These are phyloP conservation scores for Trichosporon ovoides DNA, from an alignment of 1,284 basidiomycete species.

Conservation along the genomic window DNA sequence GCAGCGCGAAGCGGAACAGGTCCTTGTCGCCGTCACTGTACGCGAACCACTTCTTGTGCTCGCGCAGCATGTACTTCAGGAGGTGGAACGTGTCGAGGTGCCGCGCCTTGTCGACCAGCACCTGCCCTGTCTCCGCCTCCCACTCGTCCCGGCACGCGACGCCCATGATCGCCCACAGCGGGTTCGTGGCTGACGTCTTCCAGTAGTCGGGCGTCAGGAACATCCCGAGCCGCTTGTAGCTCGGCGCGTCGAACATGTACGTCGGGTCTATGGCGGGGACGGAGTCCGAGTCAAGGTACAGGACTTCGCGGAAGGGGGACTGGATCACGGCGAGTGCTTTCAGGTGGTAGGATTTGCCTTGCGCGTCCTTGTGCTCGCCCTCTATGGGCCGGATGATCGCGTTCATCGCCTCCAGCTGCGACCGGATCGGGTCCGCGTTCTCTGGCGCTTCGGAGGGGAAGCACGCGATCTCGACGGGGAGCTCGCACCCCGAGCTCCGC, in stretches of 20 bases:
- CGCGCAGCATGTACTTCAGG: slow-evolving; percentile 49
- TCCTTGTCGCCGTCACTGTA: slow-evolving; percentile 55
- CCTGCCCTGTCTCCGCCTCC: slow-evolving; percentile 53
- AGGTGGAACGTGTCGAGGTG: slow-evolving; percentile 52
- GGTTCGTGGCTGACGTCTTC: slow-evolving; percentile 49
- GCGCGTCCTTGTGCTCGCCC: slow-evolving; percentile 41
- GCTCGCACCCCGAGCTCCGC: slow-evolving; percentile 36
- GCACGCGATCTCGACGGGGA: slow-evolving; percentile 48
- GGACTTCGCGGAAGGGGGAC: slow-evolving; percentile 49
- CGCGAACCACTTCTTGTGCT: slow-evolving; percentile 50
- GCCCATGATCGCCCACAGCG: slow-evolving; percentile 52
- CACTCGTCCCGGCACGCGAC: slow-evolving; percentile 54
- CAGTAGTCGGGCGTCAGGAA: slow-evolving; percentile 47
- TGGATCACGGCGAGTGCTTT: slow-evolving; percentile 52
- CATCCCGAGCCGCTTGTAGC: slow-evolving; percentile 46
- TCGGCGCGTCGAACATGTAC: slow-evolving; percentile 49
- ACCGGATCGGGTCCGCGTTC: slow-evolving; percentile 36
- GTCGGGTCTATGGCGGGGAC: slow-evolving; percentile 48
- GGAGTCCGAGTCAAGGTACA: slow-evolving; percentile 52
- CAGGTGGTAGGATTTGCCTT: slow-evolving; percentile 50
- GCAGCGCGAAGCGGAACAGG: slow-evolving; percentile 52
- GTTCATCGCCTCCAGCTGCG: slow-evolving; percentile 40
- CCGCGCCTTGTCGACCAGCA: slow-evolving; percentile 51
- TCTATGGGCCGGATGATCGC: slow-evolving; percentile 47
- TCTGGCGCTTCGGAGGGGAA: slow-evolving; percentile 49